Base-by-base conservation (phyloP, 345 rosid genomes). In the Gynandropsis gynandra region DNA sequence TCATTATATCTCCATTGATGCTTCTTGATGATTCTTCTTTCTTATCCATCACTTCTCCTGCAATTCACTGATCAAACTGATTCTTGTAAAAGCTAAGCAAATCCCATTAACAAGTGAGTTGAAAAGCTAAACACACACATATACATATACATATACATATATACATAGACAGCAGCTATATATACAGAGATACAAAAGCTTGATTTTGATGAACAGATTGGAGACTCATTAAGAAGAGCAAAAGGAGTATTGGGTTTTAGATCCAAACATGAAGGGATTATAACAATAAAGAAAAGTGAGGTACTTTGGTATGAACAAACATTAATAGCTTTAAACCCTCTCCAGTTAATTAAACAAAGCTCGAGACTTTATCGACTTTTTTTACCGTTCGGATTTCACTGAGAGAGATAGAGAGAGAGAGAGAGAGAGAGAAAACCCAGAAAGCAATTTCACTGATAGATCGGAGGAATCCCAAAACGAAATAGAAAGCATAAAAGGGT, bases 1-100 rank as follows among this genome's bases (percentile, higher is more conserved):
- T 56, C 74, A 63, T 40, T 20, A 71, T 19, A 42, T 80, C 74
- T 50, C 58, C 69, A 53, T 48, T 59, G 50, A 52, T 39, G 16
- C 56, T 71, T 54, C 31, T 64, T 29, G 59, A 50, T 16, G 16
- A 66, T 38, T 61, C 66, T 42, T 61, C 66, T 42, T 32, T 65
- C 53, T 74, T 50, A 50, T 63, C 72, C 46, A 68, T 62, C 31
- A 53, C 34, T n/a, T n/a, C n/a, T n/a, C n/a, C n/a, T n/a, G n/a
- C 9, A 0, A 13, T 17, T 32, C 50, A 7, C 9, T 5, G 24
- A 19, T 8, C 2, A 9, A 36, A 24, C 36, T 10, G 15, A 17
- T 17, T 41, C 63, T 41, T 47, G 29, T 16, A 38, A 17, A 27
- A 45, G 48, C 13, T 32, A 41, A 59, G 34, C 18, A 16, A 16